phyloP scores from a whole-genome alignment of 2,329 filamentous ascomycete genomes.

The Alternaria sp. region DNA sequence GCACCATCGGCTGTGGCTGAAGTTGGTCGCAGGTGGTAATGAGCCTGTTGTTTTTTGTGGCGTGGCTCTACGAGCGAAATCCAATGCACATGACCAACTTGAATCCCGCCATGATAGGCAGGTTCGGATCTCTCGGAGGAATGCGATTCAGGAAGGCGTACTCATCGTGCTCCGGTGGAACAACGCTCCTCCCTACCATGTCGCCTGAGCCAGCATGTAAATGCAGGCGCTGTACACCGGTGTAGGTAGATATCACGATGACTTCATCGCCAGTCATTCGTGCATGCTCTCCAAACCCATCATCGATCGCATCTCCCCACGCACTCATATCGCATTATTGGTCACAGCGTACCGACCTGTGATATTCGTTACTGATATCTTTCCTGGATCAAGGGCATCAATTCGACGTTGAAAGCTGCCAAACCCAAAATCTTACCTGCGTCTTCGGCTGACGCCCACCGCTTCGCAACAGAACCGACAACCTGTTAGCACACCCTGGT shows the following conservation, averaged over 20 bases:
- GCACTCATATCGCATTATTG: not conserved
- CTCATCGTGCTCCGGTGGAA: not conserved
- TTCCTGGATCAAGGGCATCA: conserved; percentile 3
- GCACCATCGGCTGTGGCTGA: not conserved
- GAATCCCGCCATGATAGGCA: not conserved
- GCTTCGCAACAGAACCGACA: conserved; percentile 13
- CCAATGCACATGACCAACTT: not conserved
- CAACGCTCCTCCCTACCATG: not conserved
- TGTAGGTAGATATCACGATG: conserved; percentile 3
- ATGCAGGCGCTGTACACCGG: not conserved
- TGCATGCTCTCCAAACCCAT: not conserved
- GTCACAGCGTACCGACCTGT: not conserved
- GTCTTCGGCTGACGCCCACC: conserved; percentile 15
- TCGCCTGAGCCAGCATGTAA: not conserved
- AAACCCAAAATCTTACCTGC: conserved; percentile 17
- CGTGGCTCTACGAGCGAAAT: not conserved
- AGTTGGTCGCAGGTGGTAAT: not conserved
- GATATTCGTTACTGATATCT: not conserved
- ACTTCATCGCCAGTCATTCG: conserved; percentile 6
- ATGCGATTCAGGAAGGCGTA: not conserved
- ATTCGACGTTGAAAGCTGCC: not conserved
- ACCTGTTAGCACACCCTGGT: conserved; percentile 6
- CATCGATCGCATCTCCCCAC: not conserved
- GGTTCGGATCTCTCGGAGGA: too few relatives aligned
- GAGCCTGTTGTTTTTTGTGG: not conserved